Conservation (phyloP, 495 filamentous ascomycete species). For the Aspergillus wentii region DNA sequence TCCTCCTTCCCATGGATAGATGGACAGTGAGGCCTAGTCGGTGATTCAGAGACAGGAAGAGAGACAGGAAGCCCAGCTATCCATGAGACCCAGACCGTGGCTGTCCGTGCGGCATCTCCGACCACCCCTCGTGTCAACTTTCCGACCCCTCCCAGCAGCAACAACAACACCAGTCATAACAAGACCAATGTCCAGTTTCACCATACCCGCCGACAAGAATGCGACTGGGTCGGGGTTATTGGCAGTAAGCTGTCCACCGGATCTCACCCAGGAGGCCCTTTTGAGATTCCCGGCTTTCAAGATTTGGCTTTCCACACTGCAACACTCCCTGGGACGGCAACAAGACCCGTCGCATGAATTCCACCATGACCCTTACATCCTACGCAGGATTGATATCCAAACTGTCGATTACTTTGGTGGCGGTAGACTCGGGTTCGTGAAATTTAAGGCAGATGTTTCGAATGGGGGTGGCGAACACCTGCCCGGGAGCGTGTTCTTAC, state of each 20-base stretch:
- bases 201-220: conserved; percentile 30
- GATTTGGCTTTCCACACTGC: conserved; percentile 66
- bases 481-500: conserved; percentile 73
- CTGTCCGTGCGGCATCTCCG: background rate
- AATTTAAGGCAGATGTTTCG: conserved; percentile 61
- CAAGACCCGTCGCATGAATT: conserved; percentile 60
- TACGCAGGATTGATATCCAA: conserved; percentile 68
- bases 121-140: background rate
- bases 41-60: no score
- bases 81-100: background rate
- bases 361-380: conserved; percentile 61
- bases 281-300: conserved; percentile 67
- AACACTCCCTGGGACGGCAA: conserved; percentile 61
- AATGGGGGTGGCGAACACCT: conserved; percentile 61
- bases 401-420: conserved; percentile 67
- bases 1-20: no score
- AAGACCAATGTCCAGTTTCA: conserved; percentile 41
- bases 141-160: background rate
- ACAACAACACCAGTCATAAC: conserved; percentile 8
- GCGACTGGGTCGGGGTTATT: no score
- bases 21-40: no score
- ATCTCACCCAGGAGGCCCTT: conserved; percentile 59
- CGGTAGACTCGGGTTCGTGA: conserved; percentile 69
- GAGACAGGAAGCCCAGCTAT: no score
- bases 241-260: conserved; percentile 48